phyloP scores from a whole-genome alignment of 768 basidiomycete species.

The Boletus rubescentipes region DNA sequence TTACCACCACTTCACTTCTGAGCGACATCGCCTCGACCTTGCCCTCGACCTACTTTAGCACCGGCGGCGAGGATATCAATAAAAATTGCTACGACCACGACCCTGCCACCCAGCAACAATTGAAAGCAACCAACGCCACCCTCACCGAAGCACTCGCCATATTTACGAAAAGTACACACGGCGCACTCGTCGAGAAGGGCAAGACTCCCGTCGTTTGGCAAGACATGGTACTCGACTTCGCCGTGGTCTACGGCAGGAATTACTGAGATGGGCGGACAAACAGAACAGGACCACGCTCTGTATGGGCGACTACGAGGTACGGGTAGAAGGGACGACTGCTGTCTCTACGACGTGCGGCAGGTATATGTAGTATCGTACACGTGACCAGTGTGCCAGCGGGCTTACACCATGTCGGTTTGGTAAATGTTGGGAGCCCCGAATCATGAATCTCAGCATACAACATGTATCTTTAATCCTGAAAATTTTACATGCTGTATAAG shows the following conservation, averaged over 20 bases:
- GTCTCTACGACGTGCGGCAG: too few species aligned
- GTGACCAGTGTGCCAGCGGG: too few species aligned
- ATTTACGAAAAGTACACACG: conserved; percentile 64
- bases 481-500: neutral
- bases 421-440: too few species aligned
- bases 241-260: too few species aligned
- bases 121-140: conserved; percentile 51
- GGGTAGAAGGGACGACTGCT: too few species aligned
- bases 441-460: too few species aligned
- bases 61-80: conserved; percentile 85
- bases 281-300: too few species aligned
- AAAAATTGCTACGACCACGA: conserved; percentile 64
- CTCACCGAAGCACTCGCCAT: conserved; percentile 61
- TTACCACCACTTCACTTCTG: conserved; percentile 56
- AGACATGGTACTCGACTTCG: conserved; percentile 50
- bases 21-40: conserved; percentile 49
- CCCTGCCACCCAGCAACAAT: conserved; percentile 51
- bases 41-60: conserved; percentile 64
- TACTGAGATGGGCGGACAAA: too few species aligned
- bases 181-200: conserved; percentile 48
- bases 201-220: conserved; percentile 87
- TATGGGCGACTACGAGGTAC: too few species aligned
- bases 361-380: too few species aligned
- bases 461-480: neutral
- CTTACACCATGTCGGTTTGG: neutral